These are phyloP conservation scores for Saturnispora besseyi DNA, from an alignment of 805 yeast species.

Conservation along the genomic window DNA sequence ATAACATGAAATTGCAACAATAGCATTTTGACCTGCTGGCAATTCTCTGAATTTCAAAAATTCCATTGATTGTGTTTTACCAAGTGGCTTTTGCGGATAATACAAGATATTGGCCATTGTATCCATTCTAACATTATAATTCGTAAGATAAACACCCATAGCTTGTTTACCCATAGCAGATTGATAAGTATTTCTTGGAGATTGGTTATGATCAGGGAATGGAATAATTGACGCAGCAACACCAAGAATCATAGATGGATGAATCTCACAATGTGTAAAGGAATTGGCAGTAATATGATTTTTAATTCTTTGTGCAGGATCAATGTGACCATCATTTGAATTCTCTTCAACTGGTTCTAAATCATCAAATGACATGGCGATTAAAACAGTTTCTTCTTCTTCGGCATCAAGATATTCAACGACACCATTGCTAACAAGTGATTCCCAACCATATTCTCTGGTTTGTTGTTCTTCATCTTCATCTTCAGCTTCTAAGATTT, in stretches of 20 bases:
- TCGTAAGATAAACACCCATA: constrained; percentile 96
- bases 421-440: constrained; percentile 73
- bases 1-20: constrained; percentile 96
- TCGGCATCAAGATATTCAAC: constrained; percentile 98
- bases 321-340: constrained; percentile 33
- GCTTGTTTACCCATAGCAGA: constrained; percentile 99
- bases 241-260: constrained; percentile 97
- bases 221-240: constrained; percentile 99
- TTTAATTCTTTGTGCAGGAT: constrained; percentile 82
- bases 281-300: constrained; percentile 49
- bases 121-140: constrained; percentile 95
- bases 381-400: constrained; percentile 96
- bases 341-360: constrained; percentile 48
- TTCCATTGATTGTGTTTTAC: constrained; percentile 97
- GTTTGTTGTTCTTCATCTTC: constrained; percentile 35
- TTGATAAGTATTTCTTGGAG: constrained; percentile 98
- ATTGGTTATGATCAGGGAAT: constrained; percentile 98
- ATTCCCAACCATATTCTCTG: constrained; percentile 66
- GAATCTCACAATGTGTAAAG: constrained; percentile 97
- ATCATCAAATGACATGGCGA: constrained; percentile 98
- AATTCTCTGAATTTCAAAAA: constrained; percentile 92
- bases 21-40: constrained; percentile 98
- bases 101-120: constrained; percentile 97
- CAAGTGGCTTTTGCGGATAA: constrained; percentile 96
- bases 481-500: constrained; percentile 42